Base-by-base conservation (phyloP, 352 stramenopile genomes). In the Pseudoperonospora humuli region DNA sequence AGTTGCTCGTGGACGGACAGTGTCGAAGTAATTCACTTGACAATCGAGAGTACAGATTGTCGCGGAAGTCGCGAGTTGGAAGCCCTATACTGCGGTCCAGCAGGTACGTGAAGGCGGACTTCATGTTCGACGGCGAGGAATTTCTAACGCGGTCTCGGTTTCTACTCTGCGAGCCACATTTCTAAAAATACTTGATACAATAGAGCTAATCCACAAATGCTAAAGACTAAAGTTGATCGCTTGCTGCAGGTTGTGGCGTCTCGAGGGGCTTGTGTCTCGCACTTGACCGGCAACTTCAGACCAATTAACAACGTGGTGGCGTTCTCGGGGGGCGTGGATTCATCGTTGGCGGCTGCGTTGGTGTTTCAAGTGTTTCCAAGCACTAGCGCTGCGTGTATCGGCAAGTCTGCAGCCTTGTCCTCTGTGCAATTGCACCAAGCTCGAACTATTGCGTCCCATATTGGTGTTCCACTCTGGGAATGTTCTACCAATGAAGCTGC, bases 311-410 rank as follows among this genome's bases (percentile, higher is more conserved):
- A 96, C 40, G 63, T 97, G 9, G 64, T 96, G 13, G 88, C 88
- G n/a, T 97, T 86, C 53, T 97, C 87, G 1, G 95, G 95, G 25
- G 95, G 95, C 13, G 88, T 99, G 5, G 95, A 99, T 70, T 98
- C 93, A 24, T 96, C 86, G 14, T 58, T 99, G 5, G 83, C 93
- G 2, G 89, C 93, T 3, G 88, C 87, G 10, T 53, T 98, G 27
- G 83, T 98, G n/a, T 67, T 89, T 38, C 70, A 65, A 20, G 74
- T 76, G 14, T 97, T 97, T 52, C 66, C 70, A 0, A 20, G 45
- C 13, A 76, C 79, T 14, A 81, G 85, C 8, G 68, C 83, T 15
- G 95, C 94, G 27, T 96, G 95, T 23, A 72, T 98, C 13, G 95
- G 95, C 3, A 68, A 96, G 24, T 98, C 95, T 21, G 67, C 88